These are phyloP conservation scores for Catenaria anguillulae DNA, from an alignment of 371 early-diverging fungal genomes.

Conservation along the genomic window DNA sequence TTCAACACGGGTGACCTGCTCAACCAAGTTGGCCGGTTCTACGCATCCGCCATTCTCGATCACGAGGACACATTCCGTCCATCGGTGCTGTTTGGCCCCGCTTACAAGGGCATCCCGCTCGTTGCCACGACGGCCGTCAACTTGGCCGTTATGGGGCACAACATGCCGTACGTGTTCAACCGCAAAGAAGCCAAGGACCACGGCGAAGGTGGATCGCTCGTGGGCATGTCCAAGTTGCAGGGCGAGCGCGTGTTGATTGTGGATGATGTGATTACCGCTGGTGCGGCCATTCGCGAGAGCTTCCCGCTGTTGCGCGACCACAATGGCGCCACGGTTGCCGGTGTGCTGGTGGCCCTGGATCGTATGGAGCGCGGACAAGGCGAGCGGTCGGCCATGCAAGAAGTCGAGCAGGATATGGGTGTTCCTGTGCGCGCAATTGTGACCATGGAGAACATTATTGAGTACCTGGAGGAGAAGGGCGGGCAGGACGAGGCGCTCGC, in stretches of 20 bases:
- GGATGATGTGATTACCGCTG: slow-evolving; percentile 97
- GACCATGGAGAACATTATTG: slow-evolving; percentile 67
- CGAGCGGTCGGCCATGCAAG: slow-evolving; percentile 71
- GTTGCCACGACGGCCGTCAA: slow-evolving; percentile 67
- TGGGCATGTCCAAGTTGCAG: slow-evolving; percentile 56
- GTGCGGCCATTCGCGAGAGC: slow-evolving; percentile 88
- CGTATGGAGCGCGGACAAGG: slow-evolving; percentile 72
- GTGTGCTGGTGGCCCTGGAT: slow-evolving; percentile 85
- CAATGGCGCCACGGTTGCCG: slow-evolving; percentile 51
- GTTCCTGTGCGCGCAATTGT: slow-evolving; percentile 76
- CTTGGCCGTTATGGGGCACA: slow-evolving; percentile 36
- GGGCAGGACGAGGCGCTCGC: slow-evolving; percentile 38
- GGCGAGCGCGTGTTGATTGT: slow-evolving; percentile 64
- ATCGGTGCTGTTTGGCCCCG: slow-evolving; percentile 81
- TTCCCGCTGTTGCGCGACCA: slow-evolving; percentile 52
- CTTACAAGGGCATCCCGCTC: slow-evolving; percentile 96
- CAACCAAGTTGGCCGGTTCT: slow-evolving; percentile 66
- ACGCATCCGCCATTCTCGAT: slow-evolving; percentile 70
- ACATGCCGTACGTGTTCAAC: slow-evolving; percentile 81
- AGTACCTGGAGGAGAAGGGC: slow-evolving; percentile 72
- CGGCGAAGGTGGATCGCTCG: slow-evolving; percentile 90
- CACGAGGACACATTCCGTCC: slow-evolving; percentile 3
- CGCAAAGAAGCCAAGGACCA: slow-evolving; percentile 97
- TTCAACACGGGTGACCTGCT: slow-evolving; percentile 81
- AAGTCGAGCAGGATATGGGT: slow-evolving; percentile 62